phyloP scores from a whole-genome alignment of 768 basidiomycete genomes.

The Termitomyces sp. region DNA sequence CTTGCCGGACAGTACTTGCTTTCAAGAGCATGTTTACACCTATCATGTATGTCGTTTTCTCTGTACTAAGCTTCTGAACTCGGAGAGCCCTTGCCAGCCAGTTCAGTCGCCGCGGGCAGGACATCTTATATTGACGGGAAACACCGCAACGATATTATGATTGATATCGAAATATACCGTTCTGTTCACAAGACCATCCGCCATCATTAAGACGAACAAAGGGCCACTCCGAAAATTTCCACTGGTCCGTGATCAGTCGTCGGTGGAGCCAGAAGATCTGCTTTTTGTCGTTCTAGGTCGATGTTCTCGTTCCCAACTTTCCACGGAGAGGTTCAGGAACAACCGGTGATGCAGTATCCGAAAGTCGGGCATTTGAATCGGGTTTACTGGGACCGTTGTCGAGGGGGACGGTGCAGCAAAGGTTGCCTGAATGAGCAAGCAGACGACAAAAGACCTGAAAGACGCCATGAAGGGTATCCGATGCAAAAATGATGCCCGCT shows the following conservation, averaged over 20 bases:
- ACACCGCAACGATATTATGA: neutral
- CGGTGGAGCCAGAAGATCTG: conserved; percentile 54
- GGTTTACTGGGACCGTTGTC: neutral
- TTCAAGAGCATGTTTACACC: conserved; percentile 55
- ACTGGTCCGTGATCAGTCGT: conserved; percentile 54
- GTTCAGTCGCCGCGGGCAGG: conserved; percentile 42
- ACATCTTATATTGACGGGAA: conserved; percentile 19
- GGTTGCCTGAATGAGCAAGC: neutral
- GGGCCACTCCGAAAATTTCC: conserved; percentile 60
- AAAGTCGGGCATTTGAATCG: conserved; percentile 5
- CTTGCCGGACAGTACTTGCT: conserved; percentile 42
- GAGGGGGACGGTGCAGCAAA: conserved; percentile 4
- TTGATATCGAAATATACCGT: conserved; percentile 24
- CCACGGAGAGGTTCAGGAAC: conserved; percentile 35
- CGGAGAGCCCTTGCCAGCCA: conserved; percentile 21
- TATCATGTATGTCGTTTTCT: conserved; percentile 12
- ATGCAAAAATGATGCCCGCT: neutral
- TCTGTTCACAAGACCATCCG: conserved; percentile 66
- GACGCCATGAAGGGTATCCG: conserved; percentile 1
- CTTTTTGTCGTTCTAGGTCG: conserved; percentile 49
- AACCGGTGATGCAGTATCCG: neutral
- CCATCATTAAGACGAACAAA: conserved; percentile 55
- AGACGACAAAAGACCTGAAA: neutral
- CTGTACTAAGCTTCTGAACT: neutral
- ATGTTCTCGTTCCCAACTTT: conserved; percentile 43